Percentiles rank a stretch among this genome's conserved stretches.
Evolutionary conservation across 768 basidiomycete genomes (phyloP).

Genomic region (Boletellus ananiceps): DNA sequence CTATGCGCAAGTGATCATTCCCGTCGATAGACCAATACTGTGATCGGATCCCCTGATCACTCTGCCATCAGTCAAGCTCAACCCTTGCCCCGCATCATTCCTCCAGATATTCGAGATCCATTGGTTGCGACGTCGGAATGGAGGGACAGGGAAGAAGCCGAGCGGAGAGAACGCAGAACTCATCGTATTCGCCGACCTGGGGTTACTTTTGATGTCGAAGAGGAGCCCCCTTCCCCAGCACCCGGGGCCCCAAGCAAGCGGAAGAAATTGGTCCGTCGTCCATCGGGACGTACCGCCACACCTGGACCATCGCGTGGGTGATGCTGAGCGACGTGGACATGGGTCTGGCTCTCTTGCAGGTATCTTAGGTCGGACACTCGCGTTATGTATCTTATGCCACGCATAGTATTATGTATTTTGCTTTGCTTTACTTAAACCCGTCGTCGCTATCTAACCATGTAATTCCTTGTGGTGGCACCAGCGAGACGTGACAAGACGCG

Average conservation of each 20-base stretch:
- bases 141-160: constrained; percentile 61
- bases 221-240: constrained; percentile 44
- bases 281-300: constrained; percentile 25
- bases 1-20: constrained; percentile 1
- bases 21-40: constrained; percentile 54
- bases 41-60: constrained; percentile 68
- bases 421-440: constrained; percentile 5
- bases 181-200: constrained; percentile 51
- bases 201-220: constrained; percentile 60
- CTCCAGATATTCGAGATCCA: constrained; percentile 63
- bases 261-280: constrained; percentile 28
- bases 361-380: constrained; percentile 21
- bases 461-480: not conserved
- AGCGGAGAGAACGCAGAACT: constrained; percentile 35
- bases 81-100: constrained; percentile 37
- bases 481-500: constrained; percentile 19
- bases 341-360: constrained; percentile 7
- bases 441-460: constrained; percentile 17
- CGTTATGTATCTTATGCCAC: constrained; percentile 30
- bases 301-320: constrained; percentile 22
- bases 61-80: constrained; percentile 61
- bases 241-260: constrained; percentile 21
- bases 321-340: constrained; percentile 4
- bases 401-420: constrained; percentile 24
- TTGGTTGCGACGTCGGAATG: constrained; percentile 62